phyloP scores from a whole-genome alignment of 1,139 yeast genomes.

The Kodamaea sp. region DNA sequence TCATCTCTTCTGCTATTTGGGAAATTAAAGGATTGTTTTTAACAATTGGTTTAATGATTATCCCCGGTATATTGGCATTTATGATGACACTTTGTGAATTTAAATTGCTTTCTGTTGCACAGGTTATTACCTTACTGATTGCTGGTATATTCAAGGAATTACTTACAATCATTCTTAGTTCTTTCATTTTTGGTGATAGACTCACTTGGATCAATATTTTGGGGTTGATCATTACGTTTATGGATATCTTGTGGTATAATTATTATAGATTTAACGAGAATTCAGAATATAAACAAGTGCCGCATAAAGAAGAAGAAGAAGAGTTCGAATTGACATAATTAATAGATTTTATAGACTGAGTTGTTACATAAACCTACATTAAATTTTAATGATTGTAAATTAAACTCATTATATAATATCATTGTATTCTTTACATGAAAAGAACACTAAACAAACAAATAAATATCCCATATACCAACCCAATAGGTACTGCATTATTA shows the following conservation, averaged over 20 bases:
- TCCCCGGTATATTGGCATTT: slow-evolving; percentile 87
- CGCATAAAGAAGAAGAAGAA: too few relatives aligned
- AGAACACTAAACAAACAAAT: too few relatives aligned
- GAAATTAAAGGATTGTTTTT: slow-evolving; percentile 45
- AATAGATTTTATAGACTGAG: too few relatives aligned
- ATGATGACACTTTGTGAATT: slow-evolving; percentile 90
- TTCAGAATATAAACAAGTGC: background rate
- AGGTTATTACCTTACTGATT: slow-evolving; percentile 79
- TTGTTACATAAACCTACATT: too few relatives aligned
- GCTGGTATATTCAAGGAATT: slow-evolving; percentile 94
- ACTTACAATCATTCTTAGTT: slow-evolving; percentile 70
- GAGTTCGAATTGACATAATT: too few relatives aligned
- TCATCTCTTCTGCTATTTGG: slow-evolving; percentile 62
- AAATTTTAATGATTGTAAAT: too few relatives aligned
- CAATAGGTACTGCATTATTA: too few relatives aligned
- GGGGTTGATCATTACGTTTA: slow-evolving; percentile 75
- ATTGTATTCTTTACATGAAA: too few relatives aligned
- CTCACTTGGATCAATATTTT: slow-evolving; percentile 62
- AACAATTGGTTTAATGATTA: slow-evolving; percentile 56
- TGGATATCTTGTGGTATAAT: slow-evolving; percentile 81
- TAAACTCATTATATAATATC: too few relatives aligned
- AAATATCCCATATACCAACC: too few relatives aligned
- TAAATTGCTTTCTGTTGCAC: slow-evolving; percentile 74
- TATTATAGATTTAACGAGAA: slow-evolving; percentile 46
- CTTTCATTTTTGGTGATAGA: slow-evolving; percentile 70